Evolutionary conservation across 768 basidiomycete genomes (phyloP).

Genomic region (Cystoderma amianthinum): DNA sequence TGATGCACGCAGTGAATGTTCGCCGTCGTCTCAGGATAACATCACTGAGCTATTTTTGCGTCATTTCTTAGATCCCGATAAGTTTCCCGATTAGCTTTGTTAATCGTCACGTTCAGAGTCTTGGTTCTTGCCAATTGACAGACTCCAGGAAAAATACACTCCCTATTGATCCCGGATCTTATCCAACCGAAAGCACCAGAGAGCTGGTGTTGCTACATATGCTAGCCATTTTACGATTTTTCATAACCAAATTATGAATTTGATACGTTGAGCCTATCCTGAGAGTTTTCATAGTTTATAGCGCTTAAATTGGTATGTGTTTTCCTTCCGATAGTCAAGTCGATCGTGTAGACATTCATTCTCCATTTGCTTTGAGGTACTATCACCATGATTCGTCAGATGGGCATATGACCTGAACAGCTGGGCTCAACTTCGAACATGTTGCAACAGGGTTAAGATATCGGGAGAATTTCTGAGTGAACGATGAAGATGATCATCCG

Average conservation of each 20-base stretch:
- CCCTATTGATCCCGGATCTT: neutral
- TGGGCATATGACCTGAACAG: neutral
- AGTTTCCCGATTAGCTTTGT: neutral
- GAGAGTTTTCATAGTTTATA: too few relatives aligned
- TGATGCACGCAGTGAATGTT: too few relatives aligned
- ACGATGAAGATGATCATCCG: neutral
- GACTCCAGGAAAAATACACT: constrained; percentile 6
- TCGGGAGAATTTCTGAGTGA: neutral
- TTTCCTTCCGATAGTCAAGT: neutral
- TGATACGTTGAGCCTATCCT: too few relatives aligned
- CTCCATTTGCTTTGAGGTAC: neutral
- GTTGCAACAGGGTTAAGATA: neutral
- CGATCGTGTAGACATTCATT: neutral
- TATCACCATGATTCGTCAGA: neutral
- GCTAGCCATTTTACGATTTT: neutral
- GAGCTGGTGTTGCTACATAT: neutral
- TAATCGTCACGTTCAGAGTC: neutral
- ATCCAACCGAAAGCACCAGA: neutral
- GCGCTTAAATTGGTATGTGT: neutral
- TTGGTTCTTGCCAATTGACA: neutral
- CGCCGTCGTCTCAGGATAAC: too few relatives aligned
- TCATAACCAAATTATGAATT: too few relatives aligned
- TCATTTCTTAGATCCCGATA: neutral
- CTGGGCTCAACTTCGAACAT: too few relatives aligned
- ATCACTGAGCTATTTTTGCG: too few relatives aligned